Conservation (phyloP, 1,139 yeast species). For the Nakaseomyces glabratus region DNA sequence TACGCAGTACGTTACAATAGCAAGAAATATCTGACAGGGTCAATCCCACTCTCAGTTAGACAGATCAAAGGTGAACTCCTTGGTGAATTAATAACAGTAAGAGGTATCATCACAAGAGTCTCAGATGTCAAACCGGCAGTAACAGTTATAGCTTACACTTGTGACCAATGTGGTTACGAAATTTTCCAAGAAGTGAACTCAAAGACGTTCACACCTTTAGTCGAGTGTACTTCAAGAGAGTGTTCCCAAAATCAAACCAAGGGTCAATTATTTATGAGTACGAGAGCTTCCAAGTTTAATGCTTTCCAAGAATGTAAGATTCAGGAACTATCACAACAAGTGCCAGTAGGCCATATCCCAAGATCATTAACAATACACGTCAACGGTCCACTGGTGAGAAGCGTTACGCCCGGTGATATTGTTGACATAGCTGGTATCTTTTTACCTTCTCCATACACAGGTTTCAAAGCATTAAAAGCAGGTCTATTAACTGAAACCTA, state of each 20-base stretch:
- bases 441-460: constrained; percentile 92
- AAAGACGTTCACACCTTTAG: constrained; percentile 73
- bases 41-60: constrained; percentile 73
- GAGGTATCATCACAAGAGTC: constrained; percentile 93
- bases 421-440: constrained; percentile 90
- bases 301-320: constrained; percentile 93
- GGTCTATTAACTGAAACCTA: constrained; percentile 92
- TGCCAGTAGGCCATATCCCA: constrained; percentile 97
- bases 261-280: constrained; percentile 87
- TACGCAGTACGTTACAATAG: constrained; percentile 19
- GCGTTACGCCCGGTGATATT: constrained; percentile 87
- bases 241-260: constrained; percentile 72
- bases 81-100: constrained; percentile 79
- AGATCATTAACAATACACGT: constrained; percentile 76
- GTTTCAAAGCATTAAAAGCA: constrained; percentile 83
- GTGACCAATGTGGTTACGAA: constrained; percentile 96
- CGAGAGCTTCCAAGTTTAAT: constrained; percentile 90
- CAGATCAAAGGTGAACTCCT: constrained; percentile 76
- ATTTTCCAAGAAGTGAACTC: constrained; percentile 90
- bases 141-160: constrained; percentile 86
- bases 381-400: constrained; percentile 81
- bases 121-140: constrained; percentile 94
- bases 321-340: constrained; percentile 93
- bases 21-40: constrained; percentile 17
- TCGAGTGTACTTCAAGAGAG: constrained; percentile 75